Evolutionary conservation across 331 rosid species (phyloP).

Genomic region (Acacia pycnantha): DNA sequence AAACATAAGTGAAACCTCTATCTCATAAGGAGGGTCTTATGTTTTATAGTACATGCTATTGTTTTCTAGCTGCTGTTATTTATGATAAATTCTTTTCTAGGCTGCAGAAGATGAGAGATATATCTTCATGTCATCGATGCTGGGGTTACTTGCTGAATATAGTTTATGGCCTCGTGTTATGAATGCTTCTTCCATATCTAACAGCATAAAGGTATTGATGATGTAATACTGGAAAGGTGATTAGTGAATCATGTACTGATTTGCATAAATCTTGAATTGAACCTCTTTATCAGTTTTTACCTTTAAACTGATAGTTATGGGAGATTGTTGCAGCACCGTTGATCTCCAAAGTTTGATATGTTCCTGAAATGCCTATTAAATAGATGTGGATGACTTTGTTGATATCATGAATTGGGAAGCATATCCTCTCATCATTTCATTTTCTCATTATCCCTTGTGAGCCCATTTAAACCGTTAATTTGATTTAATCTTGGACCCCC

Average conservation of each 20-base stretch:
- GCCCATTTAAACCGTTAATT: too few species aligned
- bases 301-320: too few species aligned
- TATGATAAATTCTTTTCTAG: constrained; percentile 38
- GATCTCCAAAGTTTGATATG: too few species aligned
- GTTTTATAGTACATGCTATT: background rate
- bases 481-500: too few species aligned
- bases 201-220: constrained; percentile 67
- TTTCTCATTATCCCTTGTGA: too few species aligned
- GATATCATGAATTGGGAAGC: too few species aligned
- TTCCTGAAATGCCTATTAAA: too few species aligned
- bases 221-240: constrained; percentile 17
- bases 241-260: constrained; percentile 11
- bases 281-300: too few species aligned
- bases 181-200: constrained; percentile 81
- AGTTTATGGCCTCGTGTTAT: constrained; percentile 77
- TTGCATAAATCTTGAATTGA: constrained; percentile 2
- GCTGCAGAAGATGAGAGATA: constrained; percentile 85
- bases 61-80: constrained; percentile 18
- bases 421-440: too few species aligned
- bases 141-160: constrained; percentile 81
- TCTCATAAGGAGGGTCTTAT: background rate
- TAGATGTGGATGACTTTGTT: too few species aligned
- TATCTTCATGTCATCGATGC: constrained; percentile 84
- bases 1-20: background rate
- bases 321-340: too few species aligned